A percentile compares a stretch with the other conserved stretches of the same genome.
phyloP scores from a whole-genome alignment of 2,329 filamentous ascomycete species.

The Neonectria coccinea region DNA sequence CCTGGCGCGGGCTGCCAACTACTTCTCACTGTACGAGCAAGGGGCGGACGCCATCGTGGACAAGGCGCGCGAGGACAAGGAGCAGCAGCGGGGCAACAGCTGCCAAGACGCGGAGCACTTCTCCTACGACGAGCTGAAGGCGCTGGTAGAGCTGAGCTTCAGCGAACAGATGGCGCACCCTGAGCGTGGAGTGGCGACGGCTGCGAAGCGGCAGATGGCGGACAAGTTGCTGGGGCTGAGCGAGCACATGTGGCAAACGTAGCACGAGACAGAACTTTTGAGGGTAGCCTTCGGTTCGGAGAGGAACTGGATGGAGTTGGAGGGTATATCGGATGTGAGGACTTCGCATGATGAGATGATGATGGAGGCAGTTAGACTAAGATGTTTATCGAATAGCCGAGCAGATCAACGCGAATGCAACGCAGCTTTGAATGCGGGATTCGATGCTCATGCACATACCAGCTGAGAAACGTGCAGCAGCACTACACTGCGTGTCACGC shows the following conservation, averaged over 20 bases:
- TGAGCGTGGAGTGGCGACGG: constrained; percentile 74
- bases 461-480: background rate
- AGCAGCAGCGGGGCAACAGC: constrained; percentile 50
- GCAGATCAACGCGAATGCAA: constrained; percentile 2
- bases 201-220: constrained; percentile 76
- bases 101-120: constrained; percentile 59
- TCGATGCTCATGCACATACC: background rate
- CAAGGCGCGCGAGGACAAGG: constrained; percentile 65
- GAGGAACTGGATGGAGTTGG: constrained; percentile 30
- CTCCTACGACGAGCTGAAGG: constrained; percentile 75
- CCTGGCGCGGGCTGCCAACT: constrained; percentile 72
- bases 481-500: background rate
- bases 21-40: constrained; percentile 75
- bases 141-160: constrained; percentile 74
- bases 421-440: constrained; percentile 2
- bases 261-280: constrained; percentile 13
- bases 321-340: constrained; percentile 19
- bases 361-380: constrained; percentile 6
- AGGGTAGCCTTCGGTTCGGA: background rate
- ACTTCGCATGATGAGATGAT: constrained; percentile 15
- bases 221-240: constrained; percentile 77
- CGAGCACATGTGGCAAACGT: constrained; percentile 77
- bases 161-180: constrained; percentile 75
- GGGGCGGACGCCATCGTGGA: constrained; percentile 74
- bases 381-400: background rate